phyloP scores from a whole-genome alignment of 208 protist species.

The Leptomonas pyrrhocoris region DNA sequence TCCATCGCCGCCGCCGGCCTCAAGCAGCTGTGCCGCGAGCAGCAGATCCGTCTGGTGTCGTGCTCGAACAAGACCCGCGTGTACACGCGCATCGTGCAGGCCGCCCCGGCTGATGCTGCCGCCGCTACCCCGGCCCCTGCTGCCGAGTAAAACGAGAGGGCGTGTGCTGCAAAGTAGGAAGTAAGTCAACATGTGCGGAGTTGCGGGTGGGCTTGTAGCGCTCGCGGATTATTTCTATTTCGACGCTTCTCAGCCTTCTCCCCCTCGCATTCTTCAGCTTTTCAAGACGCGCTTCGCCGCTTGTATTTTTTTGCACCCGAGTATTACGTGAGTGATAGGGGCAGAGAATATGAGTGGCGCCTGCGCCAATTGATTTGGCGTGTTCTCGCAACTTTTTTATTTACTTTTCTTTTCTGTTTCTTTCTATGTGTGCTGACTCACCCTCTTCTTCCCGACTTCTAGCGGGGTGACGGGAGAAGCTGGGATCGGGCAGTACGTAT shows the following conservation, averaged over 20 bases:
- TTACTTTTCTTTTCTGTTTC: constrained; percentile 12
- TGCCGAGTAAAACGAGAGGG: constrained; percentile 23
- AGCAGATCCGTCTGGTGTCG: constrained; percentile 78
- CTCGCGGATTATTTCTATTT: no score
- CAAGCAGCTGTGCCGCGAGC: constrained; percentile 88
- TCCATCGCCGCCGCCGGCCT: constrained; percentile 83
- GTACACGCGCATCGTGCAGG: constrained; percentile 77
- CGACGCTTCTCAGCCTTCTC: no score
- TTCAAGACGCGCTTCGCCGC: no score
- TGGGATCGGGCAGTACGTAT: neutral
- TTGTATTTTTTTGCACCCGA: no score
- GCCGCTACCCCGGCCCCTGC: constrained; percentile 29
- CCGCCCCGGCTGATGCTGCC: constrained; percentile 30
- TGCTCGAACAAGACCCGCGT: constrained; percentile 81
- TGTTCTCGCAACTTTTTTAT: constrained; percentile 1
- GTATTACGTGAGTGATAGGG: neutral
- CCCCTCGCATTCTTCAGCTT: no score
- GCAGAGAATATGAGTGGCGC: neutral
- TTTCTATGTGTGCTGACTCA: neutral
- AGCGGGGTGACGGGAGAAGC: neutral
- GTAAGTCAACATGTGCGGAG: neutral
- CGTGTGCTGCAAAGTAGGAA: neutral
- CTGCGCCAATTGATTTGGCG: neutral
- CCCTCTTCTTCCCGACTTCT: neutral
- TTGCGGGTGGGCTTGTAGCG: no score